Percentiles rank a stretch among this genome's conserved stretches.
phyloP scores from a whole-genome alignment of 1,139 yeast species.

The Protomyces arabidopsidicola region DNA sequence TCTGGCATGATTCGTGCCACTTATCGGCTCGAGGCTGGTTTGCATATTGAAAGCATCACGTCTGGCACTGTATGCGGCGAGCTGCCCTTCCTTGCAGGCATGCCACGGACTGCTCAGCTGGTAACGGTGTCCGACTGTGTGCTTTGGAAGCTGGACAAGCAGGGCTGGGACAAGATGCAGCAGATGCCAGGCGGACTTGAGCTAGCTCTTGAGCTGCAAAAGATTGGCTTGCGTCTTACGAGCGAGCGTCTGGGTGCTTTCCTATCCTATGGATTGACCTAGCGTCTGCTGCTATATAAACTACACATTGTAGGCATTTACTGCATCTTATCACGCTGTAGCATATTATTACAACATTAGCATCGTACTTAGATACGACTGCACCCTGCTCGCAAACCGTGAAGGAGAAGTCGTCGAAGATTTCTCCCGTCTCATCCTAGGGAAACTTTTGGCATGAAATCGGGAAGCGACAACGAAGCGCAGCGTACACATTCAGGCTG shows the following conservation, averaged over 20 bases:
- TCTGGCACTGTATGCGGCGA: slow-evolving; percentile 93
- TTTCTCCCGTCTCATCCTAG: no score
- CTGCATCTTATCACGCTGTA: no score
- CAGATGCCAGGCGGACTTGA: slow-evolving; percentile 46
- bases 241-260: slow-evolving; percentile 56
- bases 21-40: slow-evolving; percentile 51
- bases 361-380: neutral
- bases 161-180: slow-evolving; percentile 43
- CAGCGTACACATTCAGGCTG: no score
- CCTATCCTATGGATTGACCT: slow-evolving; percentile 31
- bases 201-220: slow-evolving; percentile 64
- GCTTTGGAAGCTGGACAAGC: slow-evolving; percentile 65
- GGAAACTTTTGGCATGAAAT: no score
- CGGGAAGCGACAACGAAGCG: no score
- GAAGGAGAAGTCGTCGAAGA: no score
- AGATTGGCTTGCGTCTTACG: slow-evolving; percentile 59
- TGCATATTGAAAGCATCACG: slow-evolving; percentile 65
- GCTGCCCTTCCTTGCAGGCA: slow-evolving; percentile 50
- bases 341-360: neutral
- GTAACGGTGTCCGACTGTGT: slow-evolving; percentile 53
- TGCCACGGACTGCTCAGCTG: slow-evolving; percentile 41
- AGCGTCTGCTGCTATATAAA: neutral
- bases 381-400: no score
- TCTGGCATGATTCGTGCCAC: slow-evolving; percentile 68
- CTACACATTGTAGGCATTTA: no score